phyloP scores from a whole-genome alignment of 1,139 yeast genomes.

The Nakaseomyces delphensis region DNA sequence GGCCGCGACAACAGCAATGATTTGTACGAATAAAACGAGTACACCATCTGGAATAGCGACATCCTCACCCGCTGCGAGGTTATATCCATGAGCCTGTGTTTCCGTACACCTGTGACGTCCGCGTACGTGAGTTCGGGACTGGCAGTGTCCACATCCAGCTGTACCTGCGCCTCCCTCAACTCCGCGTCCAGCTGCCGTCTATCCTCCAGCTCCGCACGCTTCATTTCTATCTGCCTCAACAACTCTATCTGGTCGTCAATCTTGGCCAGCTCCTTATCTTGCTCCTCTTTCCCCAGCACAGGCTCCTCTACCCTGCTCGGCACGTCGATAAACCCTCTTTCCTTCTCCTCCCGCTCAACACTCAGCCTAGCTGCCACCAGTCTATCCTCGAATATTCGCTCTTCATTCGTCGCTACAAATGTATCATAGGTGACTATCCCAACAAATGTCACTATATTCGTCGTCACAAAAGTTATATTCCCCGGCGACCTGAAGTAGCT shows the following conservation, averaged over 20 bases:
- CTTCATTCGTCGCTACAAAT: slow-evolving; percentile 16
- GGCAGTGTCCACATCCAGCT: not conserved
- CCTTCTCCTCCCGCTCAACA: slow-evolving; percentile 5
- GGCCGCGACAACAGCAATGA: slow-evolving; percentile 3
- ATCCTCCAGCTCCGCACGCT: slow-evolving; percentile 1
- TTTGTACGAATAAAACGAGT: slow-evolving; percentile 23
- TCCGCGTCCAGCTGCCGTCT: not conserved
- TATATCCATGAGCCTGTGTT: slow-evolving; percentile 7
- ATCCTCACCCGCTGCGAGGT: slow-evolving; percentile 21
- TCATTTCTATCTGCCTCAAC: not conserved
- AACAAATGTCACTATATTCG: slow-evolving; percentile 26
- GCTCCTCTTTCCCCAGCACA: not conserved
- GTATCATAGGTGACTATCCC: slow-evolving; percentile 28
- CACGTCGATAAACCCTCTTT: not conserved
- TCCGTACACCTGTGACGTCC: not conserved
- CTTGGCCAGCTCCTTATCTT: slow-evolving; percentile 1
- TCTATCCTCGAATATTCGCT: slow-evolving; percentile 8
- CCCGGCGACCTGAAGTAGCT: slow-evolving; percentile 30
- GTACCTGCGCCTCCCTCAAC: not conserved
- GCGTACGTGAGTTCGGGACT: slow-evolving; percentile 4
- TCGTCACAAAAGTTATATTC: slow-evolving; percentile 29
- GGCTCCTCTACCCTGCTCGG: not conserved
- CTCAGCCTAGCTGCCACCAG: slow-evolving; percentile 7
- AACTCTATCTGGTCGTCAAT: slow-evolving; percentile 3
- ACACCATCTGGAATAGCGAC: slow-evolving; percentile 27